Evolutionary conservation across 2,329 filamentous ascomycete genomes (phyloP).

Genomic region (Stagonosporopsis chrysanthemi): DNA sequence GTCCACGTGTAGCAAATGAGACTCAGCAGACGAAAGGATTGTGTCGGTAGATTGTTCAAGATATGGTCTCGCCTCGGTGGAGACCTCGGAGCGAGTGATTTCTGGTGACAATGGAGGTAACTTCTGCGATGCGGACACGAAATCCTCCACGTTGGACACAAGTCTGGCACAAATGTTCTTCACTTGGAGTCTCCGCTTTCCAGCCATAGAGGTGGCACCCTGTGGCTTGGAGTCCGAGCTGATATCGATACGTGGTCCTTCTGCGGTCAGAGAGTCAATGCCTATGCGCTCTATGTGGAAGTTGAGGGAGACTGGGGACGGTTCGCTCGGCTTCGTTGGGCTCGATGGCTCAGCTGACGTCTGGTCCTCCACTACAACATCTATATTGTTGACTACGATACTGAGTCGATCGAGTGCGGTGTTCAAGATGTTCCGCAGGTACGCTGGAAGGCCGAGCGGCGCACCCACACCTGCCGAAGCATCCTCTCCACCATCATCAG

Average conservation of each 20-base stretch:
- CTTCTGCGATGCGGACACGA: constrained; percentile 66
- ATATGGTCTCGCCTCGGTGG: constrained; percentile 25
- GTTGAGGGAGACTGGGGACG: constrained; percentile 67
- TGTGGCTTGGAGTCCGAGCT: constrained; percentile 19
- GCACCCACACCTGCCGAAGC: constrained; percentile 72
- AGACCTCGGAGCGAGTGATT: constrained; percentile 55
- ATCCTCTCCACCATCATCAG: constrained; percentile 71
- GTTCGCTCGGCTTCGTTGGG: constrained; percentile 56
- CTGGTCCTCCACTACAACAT: constrained; percentile 69
- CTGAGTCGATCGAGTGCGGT: constrained; percentile 76
- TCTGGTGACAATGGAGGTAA: constrained; percentile 67
- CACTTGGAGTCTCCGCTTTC: constrained; percentile 71
- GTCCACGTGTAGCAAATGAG: neutral
- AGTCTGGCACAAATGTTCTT: constrained; percentile 69
- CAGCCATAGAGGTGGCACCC: constrained; percentile 60
- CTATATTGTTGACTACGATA: constrained; percentile 70
- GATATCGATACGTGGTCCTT: constrained; percentile 35
- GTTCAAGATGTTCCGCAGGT: constrained; percentile 75
- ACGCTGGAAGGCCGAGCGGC: constrained; percentile 71
- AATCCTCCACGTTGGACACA: constrained; percentile 72
- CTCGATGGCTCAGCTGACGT: constrained; percentile 59
- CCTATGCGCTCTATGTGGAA: constrained; percentile 70
- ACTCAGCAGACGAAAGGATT: neutral
- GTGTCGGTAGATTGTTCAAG: constrained; percentile 29
- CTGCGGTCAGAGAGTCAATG: constrained; percentile 66